Evolutionary conservation across 1,284 basidiomycete species (phyloP), one percentile per base, ranked within the genome.

Genomic region (Fomes fomentarius): DNA sequence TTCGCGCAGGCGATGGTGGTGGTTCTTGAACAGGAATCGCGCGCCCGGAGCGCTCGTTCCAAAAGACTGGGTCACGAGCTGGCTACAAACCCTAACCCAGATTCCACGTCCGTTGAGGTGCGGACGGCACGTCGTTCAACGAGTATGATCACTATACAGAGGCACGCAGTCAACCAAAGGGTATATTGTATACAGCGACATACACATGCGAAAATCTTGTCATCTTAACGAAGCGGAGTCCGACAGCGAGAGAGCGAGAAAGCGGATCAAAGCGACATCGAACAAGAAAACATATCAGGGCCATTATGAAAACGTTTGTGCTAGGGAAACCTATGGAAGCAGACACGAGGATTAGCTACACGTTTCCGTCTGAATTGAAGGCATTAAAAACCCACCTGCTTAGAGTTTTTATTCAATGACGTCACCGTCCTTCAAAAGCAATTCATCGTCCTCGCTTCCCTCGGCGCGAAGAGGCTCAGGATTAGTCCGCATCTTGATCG

Each of bases 371-470:
- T n/a, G n/a, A n/a, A n/a, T n/a, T n/a, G n/a, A n/a, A n/a, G n/a
- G 15, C 21, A 12, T 10, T 12, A 6, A 19, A 2, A 3, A 14
- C 38, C 19, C 38, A 40, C 35, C 35, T 38, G 35, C 31, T 24
- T 12, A 17, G 10, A 31, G 17, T 10, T n/a, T 47, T 48, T 48
- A 67, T 15, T 66, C 52, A 28, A 60, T 47, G 28, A 53, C 58
- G 43, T 55, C 66, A 52, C 71, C 68, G 60, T 56, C 62, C 54
- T 61, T 68, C 55, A 73, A 54, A 12, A 73, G 57, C 33, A 73
- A 42, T 52, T 71, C 71, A 52, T 72, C 71, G 45, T 73, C 71
- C 26, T 66, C 67, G 42, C 64, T 63, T 14, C 56, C 64, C 8
- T 61, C 61, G 10, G 61, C 60, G 3, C 59, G 52, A 10, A 70